These are phyloP conservation scores for Suillus brevipes DNA, from an alignment of 768 basidiomycete genomes.

Conservation along the genomic window DNA sequence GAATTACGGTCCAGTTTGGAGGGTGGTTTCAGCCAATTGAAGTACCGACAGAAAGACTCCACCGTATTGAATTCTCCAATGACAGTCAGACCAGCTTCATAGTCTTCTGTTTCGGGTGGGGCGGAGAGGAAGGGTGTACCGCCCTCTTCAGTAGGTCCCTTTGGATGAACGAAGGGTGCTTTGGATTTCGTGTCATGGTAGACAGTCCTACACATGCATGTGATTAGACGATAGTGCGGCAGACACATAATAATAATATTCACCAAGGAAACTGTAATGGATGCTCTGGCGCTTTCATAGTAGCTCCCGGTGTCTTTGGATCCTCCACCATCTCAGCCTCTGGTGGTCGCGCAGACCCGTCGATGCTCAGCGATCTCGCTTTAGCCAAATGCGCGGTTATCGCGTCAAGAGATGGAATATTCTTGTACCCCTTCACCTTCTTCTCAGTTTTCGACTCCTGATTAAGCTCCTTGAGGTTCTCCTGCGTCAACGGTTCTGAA, in stretches of 20 bases:
- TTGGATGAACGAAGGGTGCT: constrained; percentile 55
- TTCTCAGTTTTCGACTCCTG: constrained; percentile 46
- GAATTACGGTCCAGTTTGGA: constrained; percentile 85
- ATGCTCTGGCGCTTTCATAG: constrained; percentile 70
- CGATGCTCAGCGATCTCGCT: constrained; percentile 57
- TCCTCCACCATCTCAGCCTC: constrained; percentile 80
- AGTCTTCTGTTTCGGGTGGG: constrained; percentile 68
- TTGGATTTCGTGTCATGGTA: constrained; percentile 88
- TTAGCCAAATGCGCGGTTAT: constrained; percentile 81
- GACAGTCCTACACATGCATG: constrained; percentile 62
- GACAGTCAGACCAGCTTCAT: constrained; percentile 83
- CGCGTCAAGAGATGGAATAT: constrained; percentile 81
- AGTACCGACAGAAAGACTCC: constrained; percentile 86
- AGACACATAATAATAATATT: constrained; percentile 20
- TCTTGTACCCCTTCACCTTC: constrained; percentile 73
- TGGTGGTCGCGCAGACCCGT: constrained; percentile 66
- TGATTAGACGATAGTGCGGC: neutral
- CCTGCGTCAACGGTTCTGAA: constrained; percentile 55
- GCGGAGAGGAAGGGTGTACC: constrained; percentile 28
- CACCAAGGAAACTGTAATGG: constrained; percentile 85
- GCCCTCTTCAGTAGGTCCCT: constrained; percentile 29
- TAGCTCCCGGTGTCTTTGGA: constrained; percentile 78
- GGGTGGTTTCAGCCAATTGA: constrained; percentile 93
- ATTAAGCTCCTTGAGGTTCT: constrained; percentile 65
- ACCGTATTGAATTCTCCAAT: constrained; percentile 92